Evolutionary conservation across 441 rosid species (phyloP).

Genomic region (Hura crepitans): DNA sequence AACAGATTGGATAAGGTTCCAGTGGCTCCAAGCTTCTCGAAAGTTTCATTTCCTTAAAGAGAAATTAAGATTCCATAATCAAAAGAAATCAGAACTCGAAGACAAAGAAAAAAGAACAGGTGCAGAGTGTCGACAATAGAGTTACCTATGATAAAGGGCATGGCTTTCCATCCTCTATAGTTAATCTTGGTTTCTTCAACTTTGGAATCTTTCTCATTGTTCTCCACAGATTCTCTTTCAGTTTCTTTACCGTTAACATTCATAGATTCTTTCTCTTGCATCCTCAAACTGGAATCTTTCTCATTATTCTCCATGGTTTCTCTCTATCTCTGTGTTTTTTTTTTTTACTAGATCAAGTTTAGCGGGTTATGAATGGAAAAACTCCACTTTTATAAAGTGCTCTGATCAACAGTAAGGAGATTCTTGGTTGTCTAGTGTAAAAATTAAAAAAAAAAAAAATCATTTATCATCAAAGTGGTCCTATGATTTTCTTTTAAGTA

Average conservation of each 20-base stretch:
- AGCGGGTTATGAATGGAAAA: too few species aligned
- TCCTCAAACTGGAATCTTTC: too few species aligned
- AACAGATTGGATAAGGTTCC: constrained; percentile 48
- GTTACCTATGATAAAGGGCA: constrained; percentile 46
- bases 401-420: too few species aligned
- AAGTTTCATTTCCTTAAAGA: constrained; percentile 48
- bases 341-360: too few species aligned
- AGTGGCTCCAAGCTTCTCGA: constrained; percentile 55
- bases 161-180: constrained; percentile 51
- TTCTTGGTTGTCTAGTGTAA: too few species aligned
- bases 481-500: too few species aligned
- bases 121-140: too few species aligned
- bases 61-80: not conserved
- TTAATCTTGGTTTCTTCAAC: constrained; percentile 18
- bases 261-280: not conserved
- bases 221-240: constrained; percentile 11
- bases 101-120: too few species aligned
- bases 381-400: not conserved
- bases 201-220: not conserved
- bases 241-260: not conserved
- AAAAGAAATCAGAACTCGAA: not conserved
- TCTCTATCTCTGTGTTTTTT: too few species aligned
- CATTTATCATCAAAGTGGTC: too few species aligned
- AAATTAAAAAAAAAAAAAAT: too few species aligned
- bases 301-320: too few species aligned